Conservation (phyloP, 2,329 filamentous ascomycete species). For the Amesomyces nigricolor region DNA sequence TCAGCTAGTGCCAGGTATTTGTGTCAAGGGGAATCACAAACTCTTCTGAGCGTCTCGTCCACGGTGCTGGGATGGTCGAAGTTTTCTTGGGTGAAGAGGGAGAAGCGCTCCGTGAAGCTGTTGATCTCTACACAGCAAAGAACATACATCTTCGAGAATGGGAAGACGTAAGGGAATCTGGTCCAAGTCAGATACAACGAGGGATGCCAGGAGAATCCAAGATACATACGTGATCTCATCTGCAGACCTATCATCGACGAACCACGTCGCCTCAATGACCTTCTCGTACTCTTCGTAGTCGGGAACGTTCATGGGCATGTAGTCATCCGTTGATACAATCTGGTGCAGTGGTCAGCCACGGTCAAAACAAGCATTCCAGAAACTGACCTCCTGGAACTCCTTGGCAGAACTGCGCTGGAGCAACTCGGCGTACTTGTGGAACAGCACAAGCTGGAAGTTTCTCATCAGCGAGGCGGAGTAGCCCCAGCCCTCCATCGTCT, state of each 20-base stretch:
- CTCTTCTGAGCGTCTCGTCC: constrained; percentile 80
- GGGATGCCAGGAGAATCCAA: constrained; percentile 1
- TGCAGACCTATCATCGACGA: constrained; percentile 71
- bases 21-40: constrained; percentile 30
- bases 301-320: constrained; percentile 98
- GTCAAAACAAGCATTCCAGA: neutral
- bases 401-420: constrained; percentile 88
- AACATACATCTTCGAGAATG: constrained; percentile 98
- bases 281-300: constrained; percentile 89
- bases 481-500: constrained; percentile 96
- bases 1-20: neutral
- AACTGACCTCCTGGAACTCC: constrained; percentile 78
- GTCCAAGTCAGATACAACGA: constrained; percentile 4
- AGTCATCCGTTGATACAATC: constrained; percentile 87
- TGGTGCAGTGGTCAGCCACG: constrained; percentile 28
- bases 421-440: constrained; percentile 88
- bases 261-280: constrained; percentile 95
- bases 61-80: constrained; percentile 87
- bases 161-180: constrained; percentile 89
- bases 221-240: constrained; percentile 65
- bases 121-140: constrained; percentile 97
- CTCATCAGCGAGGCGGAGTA: constrained; percentile 81
- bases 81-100: constrained; percentile 94
- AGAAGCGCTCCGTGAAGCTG: constrained; percentile 97
- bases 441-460: constrained; percentile 77